Conservation (phyloP, 2,329 filamentous ascomycete genomes). For the Didymella lethalis region DNA sequence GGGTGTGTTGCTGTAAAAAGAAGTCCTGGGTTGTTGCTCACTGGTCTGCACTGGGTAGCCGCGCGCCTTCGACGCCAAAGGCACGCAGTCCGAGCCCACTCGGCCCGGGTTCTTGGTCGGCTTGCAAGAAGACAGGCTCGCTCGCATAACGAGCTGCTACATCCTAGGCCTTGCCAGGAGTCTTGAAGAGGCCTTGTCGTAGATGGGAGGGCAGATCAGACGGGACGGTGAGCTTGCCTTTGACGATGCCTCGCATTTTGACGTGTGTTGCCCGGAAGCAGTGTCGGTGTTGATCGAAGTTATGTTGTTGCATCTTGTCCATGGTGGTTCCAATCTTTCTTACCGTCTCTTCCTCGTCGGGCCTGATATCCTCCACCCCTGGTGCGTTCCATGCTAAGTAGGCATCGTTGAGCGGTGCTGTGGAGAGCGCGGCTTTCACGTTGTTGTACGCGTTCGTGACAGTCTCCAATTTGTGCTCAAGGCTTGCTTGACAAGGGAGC, state of each 20-base stretch:
- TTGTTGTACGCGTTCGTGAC: conserved; percentile 7
- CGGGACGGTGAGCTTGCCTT: conserved; percentile 25
- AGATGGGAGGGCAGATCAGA: conserved; percentile 41
- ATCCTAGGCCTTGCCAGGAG: conserved; percentile 43
- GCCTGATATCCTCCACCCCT: conserved; percentile 44
- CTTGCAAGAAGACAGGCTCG: conserved; percentile 48
- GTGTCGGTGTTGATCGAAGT: conserved; percentile 51
- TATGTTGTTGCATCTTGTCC: conserved; percentile 52
- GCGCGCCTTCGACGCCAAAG: conserved; percentile 47
- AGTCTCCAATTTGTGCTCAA: neutral
- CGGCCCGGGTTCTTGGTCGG: conserved; percentile 47
- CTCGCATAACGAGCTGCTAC: conserved; percentile 50
- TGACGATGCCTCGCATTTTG: conserved; percentile 41
- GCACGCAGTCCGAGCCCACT: conserved; percentile 50
- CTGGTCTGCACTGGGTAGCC: conserved; percentile 22
- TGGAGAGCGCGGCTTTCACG: conserved; percentile 22
- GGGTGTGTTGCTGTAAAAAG: conserved; percentile 45
- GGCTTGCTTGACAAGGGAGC: neutral
- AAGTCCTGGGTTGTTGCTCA: conserved; percentile 37
- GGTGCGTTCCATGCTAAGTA: conserved; percentile 43
- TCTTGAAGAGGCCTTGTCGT: conserved; percentile 49
- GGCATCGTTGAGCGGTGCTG: conserved; percentile 32
- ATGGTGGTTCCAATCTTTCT: conserved; percentile 48
- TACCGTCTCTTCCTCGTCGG: conserved; percentile 46
- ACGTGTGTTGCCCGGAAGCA: conserved; percentile 50